A percentile compares a stretch with the other conserved stretches of the same genome.
Conservation (phyloP, 805 yeast genomes). For the Wickerhamia fluorescens region DNA sequence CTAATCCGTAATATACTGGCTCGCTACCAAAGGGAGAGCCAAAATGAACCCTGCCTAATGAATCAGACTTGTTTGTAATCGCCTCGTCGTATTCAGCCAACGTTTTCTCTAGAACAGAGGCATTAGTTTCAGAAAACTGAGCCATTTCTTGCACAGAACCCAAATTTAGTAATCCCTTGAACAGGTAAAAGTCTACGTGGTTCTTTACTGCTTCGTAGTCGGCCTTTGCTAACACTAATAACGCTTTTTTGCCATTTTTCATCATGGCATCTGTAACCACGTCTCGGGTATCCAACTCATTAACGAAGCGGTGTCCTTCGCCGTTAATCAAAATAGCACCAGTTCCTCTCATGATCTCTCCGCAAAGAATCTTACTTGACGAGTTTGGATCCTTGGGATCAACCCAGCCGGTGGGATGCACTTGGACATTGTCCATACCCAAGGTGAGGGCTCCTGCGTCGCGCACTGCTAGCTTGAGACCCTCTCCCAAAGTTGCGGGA, state of each 20-base stretch:
- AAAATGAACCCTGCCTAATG: slow-evolving; percentile 26
- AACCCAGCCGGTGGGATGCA: slow-evolving; percentile 52
- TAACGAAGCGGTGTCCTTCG: slow-evolving; percentile 44
- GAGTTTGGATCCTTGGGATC: no score
- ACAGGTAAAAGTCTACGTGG: slow-evolving; percentile 46
- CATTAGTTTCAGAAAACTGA: slow-evolving; percentile 9
- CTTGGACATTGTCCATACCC: slow-evolving; percentile 54
- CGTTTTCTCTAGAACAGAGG: slow-evolving; percentile 3
- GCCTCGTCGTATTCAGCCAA: slow-evolving; percentile 11
- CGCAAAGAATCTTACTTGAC: slow-evolving; percentile 55
- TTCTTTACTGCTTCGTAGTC: slow-evolving; percentile 39
- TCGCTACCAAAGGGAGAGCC: slow-evolving; percentile 14
- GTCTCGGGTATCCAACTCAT: slow-evolving; percentile 51
- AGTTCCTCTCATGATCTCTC: slow-evolving; percentile 52
- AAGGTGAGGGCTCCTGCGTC: slow-evolving; percentile 42
- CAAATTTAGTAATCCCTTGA: slow-evolving; percentile 17
- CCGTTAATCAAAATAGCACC: slow-evolving; percentile 47
- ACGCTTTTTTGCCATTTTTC: slow-evolving; percentile 8
- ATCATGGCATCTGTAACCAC: slow-evolving; percentile 39
- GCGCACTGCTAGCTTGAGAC: slow-evolving; percentile 40
- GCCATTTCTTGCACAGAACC: slow-evolving; percentile 12
- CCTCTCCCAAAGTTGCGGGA: slow-evolving; percentile 51
- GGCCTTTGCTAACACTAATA: slow-evolving; percentile 32
- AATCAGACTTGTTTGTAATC: slow-evolving; percentile 19
- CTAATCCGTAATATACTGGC: slow-evolving; percentile 38